Base-by-base conservation (phyloP, 2,329 filamentous ascomycete species). In the Xylariales sp. region DNA sequence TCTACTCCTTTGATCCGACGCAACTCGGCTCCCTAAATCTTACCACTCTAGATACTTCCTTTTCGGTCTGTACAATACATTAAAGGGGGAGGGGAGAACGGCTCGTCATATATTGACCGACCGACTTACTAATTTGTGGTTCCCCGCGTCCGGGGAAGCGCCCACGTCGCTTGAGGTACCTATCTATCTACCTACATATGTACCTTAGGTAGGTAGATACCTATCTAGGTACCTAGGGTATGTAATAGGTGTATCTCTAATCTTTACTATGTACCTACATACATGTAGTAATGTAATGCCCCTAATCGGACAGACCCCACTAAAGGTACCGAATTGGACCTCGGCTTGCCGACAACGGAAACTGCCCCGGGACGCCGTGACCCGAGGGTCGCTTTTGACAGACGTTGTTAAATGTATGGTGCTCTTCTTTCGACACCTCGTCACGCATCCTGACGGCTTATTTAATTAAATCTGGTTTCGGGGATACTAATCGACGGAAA, bases 261-360 rank as follows among this genome's bases (percentile, higher is more conserved):
- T 23, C 23, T 23, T 23, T 23, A 23, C 23, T 23, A 23, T 23
- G 23, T 23, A 23, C 23, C 23, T 23, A 23, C 2, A 23, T 23
- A 23, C 23, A 1, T 23, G n/a, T n/a, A n/a, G 39, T 41, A 14
- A 12, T 41, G 10, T 10, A 41, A 41, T 41, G 39, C 5, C 39
- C 39, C 28, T 28, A 32, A 41, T 14, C 52, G 41, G 9, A 5
- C 52, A 55, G 12, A 7, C 64, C 57, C 45, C 64, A 61, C 43
- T 41, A 60, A 59, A 65, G 43, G 4, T 54, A 23, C 64, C 52
- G 50, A 50, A 43, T 60, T 43, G 16, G 41, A 50, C 63, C 64
- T 65, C 64, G 57, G 64, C 52, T 62, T 16, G 14, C 64, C 8
- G 28, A 23, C 36, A 34, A 46, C 18, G 39, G 41, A 53, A 34